Evolutionary conservation across 2,329 filamentous ascomycete species (phyloP).

Genomic region (Hymenoscyphus salicellus): DNA sequence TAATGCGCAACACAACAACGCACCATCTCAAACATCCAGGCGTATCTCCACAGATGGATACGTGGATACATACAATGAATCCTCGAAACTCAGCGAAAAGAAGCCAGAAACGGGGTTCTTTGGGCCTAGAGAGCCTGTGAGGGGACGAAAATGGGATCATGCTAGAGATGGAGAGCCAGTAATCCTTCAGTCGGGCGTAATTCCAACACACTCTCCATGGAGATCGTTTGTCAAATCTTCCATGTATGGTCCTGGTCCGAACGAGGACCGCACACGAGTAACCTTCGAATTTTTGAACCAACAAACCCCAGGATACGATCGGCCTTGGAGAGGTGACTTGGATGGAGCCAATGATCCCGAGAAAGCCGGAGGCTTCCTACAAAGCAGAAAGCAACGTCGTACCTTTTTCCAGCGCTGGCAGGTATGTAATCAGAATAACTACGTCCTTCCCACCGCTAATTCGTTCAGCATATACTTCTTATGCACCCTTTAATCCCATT

Average conservation of each 20-base stretch:
- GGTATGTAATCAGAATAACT: conserved; percentile 21
- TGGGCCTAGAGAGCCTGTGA: conserved; percentile 33
- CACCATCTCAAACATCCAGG: conserved; percentile 21
- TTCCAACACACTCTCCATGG: conserved; percentile 31
- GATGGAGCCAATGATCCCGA: conserved; percentile 30
- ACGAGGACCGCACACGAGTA: conserved; percentile 32
- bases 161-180: conserved; percentile 36
- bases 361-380: conserved; percentile 28
- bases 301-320: conserved; percentile 36
- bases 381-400: conserved; percentile 31
- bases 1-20: conserved; percentile 31
- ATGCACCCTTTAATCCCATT: conserved; percentile 70
- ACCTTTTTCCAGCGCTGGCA: conserved; percentile 29
- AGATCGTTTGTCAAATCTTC: conserved; percentile 33
- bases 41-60: conserved; percentile 36
- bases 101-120: conserved; percentile 35
- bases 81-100: conserved; percentile 20
- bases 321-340: conserved; percentile 36
- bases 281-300: conserved; percentile 30
- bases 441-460: conserved; percentile 12
- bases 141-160: conserved; percentile 38
- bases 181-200: conserved; percentile 30
- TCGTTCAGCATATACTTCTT: conserved; percentile 30
- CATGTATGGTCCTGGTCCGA: conserved; percentile 30
- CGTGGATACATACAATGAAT: conserved; percentile 31